Conservation (phyloP, 129 eudicot genomes). For the Tagetes patula region DNA sequence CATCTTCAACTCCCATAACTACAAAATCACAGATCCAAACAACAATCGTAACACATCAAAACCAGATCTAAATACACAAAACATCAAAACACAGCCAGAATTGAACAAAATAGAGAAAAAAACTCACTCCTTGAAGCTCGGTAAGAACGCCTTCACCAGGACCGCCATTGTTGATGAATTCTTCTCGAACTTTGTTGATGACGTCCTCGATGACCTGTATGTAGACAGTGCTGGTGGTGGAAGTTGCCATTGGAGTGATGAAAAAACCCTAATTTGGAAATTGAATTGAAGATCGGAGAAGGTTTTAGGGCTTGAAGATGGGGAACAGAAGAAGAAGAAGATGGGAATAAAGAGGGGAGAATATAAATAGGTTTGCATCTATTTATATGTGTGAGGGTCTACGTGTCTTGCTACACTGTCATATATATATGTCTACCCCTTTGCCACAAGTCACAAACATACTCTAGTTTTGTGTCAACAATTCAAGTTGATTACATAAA, state of each 20-base stretch:
- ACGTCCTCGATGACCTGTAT: slow-evolving; percentile 80
- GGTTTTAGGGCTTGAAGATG: slow-evolving; percentile 25
- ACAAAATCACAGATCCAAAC: slow-evolving; percentile 2
- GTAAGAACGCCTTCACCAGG: slow-evolving; percentile 74
- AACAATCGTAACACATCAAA: slow-evolving; percentile 15
- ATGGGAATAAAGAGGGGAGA: slow-evolving; percentile 50
- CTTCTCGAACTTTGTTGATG: slow-evolving; percentile 66
- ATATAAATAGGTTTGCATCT: slow-evolving; percentile 93
- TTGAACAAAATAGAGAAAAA: slow-evolving; percentile 13
- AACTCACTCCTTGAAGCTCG: slow-evolving; percentile 71
- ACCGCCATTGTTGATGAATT: slow-evolving; percentile 63
- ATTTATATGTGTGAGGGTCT: slow-evolving; percentile 1
- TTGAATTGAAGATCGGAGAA: background rate
- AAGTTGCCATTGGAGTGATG: slow-evolving; percentile 35
- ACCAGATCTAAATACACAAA: slow-evolving; percentile 13
- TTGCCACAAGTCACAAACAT: too few relatives aligned
- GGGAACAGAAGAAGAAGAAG: slow-evolving; percentile 37
- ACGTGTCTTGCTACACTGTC: background rate
- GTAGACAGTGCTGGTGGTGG: slow-evolving; percentile 67
- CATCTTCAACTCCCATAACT: slow-evolving; percentile 86
- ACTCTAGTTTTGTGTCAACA: too few relatives aligned
- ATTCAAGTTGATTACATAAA: too few relatives aligned
- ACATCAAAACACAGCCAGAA: background rate
- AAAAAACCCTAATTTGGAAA: too few relatives aligned
- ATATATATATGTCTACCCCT: too few relatives aligned